A percentile compares a stretch with the other conserved stretches of the same genome.
These are phyloP conservation scores for Lachnellula suecica DNA, from an alignment of 2,329 filamentous ascomycete genomes.

Conservation along the genomic window DNA sequence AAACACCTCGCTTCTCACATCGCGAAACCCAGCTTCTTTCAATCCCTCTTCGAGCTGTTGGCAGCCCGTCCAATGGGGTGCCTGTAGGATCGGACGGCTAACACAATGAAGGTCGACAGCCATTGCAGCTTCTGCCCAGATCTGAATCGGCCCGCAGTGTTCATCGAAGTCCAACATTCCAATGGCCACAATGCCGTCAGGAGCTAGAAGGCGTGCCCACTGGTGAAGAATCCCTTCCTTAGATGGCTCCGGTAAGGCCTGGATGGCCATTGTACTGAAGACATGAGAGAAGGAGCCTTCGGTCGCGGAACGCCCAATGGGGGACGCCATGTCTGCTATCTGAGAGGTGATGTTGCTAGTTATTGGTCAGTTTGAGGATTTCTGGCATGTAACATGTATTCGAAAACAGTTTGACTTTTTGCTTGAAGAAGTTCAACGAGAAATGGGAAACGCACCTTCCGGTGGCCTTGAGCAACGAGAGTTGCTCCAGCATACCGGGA, in stretches of 20 bases:
- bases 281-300: slow-evolving; percentile 5
- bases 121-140: slow-evolving; percentile 1
- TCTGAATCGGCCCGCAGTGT: slow-evolving; percentile 2
- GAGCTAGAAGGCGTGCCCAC: not conserved
- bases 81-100: not conserved
- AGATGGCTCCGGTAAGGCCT: slow-evolving; percentile 1
- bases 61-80: not conserved
- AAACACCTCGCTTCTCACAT: slow-evolving; percentile 1
- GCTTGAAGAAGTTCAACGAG: no score
- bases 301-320: not conserved
- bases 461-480: not conserved
- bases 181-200: slow-evolving; percentile 4
- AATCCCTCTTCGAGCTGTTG: not conserved
- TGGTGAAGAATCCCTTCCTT: not conserved
- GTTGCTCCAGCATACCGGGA: slow-evolving; percentile 1
- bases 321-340: slow-evolving; percentile 5
- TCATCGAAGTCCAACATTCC: slow-evolving; percentile 6
- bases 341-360: slow-evolving; percentile 4
- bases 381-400: no score
- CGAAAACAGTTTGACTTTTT: no score
- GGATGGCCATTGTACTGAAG: slow-evolving; percentile 10
- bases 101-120: slow-evolving; percentile 1
- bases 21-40: not conserved
- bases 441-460: no score
- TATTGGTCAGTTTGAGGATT: no score